Percentiles rank a stretch among this genome's conserved stretches.
Evolutionary conservation across 441 rosid genomes (phyloP).

Genomic region (Populus tomentosa): DNA sequence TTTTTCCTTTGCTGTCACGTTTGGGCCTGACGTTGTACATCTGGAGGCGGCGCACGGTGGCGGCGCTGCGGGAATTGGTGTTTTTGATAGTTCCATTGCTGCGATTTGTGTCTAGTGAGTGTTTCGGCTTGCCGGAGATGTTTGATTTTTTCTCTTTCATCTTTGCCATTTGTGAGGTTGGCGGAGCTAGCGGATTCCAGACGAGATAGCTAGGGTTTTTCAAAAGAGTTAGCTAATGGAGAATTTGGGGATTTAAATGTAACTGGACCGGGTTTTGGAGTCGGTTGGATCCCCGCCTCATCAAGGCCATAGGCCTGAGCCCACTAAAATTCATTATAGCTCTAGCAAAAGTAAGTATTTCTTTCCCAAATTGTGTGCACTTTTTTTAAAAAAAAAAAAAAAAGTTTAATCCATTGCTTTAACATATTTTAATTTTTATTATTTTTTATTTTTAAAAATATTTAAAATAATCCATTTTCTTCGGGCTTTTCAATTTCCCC

Average conservation of each 20-base stretch:
- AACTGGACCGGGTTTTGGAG: neutral
- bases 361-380: no score
- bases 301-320: neutral
- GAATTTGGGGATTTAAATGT: neutral
- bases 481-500: no score
- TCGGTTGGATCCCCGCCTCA: neutral
- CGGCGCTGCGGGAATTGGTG: conserved; percentile 33
- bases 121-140: conserved; percentile 84
- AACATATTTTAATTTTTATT: no score
- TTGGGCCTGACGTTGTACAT: conserved; percentile 65
- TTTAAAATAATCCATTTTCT: no score
- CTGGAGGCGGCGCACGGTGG: conserved; percentile 84
- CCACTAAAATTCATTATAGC: neutral
- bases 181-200: neutral
- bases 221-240: neutral
- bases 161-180: conserved; percentile 43
- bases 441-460: no score
- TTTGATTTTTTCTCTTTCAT: conserved; percentile 57
- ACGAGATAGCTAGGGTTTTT: neutral
- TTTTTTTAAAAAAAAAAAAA: no score
- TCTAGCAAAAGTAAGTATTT: no score
- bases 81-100: conserved; percentile 40
- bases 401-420: no score
- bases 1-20: conserved; percentile 50
- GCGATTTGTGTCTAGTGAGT: conserved; percentile 76